Conservation (phyloP, 768 basidiomycete species). For the Calocybe cyanea region DNA sequence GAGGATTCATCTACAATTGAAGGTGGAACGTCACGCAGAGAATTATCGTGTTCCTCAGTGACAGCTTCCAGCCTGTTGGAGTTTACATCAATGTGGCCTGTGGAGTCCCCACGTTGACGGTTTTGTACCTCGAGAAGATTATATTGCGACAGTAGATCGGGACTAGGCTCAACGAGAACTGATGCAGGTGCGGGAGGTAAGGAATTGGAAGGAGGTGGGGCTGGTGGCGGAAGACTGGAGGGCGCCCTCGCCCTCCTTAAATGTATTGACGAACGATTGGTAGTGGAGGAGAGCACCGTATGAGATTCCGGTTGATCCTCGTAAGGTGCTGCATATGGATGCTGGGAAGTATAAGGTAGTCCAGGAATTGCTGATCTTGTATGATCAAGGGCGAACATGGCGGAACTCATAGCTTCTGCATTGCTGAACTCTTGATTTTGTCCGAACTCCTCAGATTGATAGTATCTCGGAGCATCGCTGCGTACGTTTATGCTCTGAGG, state of each 20-base stretch:
- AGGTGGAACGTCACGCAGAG: constrained; percentile 16
- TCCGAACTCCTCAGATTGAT: constrained; percentile 17
- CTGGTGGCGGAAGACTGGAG: constrained; percentile 61
- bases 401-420: constrained; percentile 42
- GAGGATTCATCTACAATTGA: constrained; percentile 25
- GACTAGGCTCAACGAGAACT: constrained; percentile 22
- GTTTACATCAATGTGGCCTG: constrained; percentile 50
- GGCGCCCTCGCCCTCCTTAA: constrained; percentile 46
- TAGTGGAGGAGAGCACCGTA: constrained; percentile 15
- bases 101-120: constrained; percentile 45
- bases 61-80: constrained; percentile 58
- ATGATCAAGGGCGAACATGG: constrained; percentile 41
- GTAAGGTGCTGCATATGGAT: constrained; percentile 54
- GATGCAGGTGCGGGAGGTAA: constrained; percentile 56
- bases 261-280: constrained; percentile 33
- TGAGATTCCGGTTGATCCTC: constrained; percentile 29
- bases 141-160: constrained; percentile 25
- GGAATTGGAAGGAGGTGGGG: constrained; percentile 59
- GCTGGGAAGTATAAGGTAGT: constrained; percentile 29
- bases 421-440: constrained; percentile 30
- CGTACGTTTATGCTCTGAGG: constrained; percentile 31
- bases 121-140: constrained; percentile 31
- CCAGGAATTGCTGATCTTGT: constrained; percentile 25
- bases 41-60: constrained; percentile 54
- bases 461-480: constrained; percentile 32